Evolutionary conservation across 2,329 filamentous ascomycete species (phyloP), one percentile per base, ranked within the genome.

Genomic region (Colletotrichum chrysophilum): DNA sequence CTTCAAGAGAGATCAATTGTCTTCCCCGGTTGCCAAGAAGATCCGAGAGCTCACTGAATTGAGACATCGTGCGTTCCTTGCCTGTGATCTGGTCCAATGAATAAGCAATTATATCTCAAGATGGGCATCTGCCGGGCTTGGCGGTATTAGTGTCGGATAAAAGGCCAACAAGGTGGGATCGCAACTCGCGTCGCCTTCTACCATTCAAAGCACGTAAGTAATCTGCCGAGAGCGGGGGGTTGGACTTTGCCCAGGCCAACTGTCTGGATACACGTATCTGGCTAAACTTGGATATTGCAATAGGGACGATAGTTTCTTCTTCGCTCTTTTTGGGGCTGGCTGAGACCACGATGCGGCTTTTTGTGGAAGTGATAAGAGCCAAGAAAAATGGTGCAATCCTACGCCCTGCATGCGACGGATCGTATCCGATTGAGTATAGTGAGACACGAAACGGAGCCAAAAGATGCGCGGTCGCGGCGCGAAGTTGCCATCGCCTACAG

Each of bases 311-410:
- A 30, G 21, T 43, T 60, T 28, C 36, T 62, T 32, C 7, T 18
- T 62, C 26, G 14, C 9, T 48, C 28, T 8, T 24, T 60, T 69
- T 16, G 56, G 32, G 24, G 68, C 16, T 52, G 66, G 38, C 43
- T 68, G 48, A 18, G 48, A 60, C 21, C 18, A 70, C n/a, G 67
- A 70, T 62, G 55, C n/a, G 56, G 30, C 65, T 73, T 64, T 52
- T 76, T 72, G 18, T 34, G 70, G 74, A 69, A 73, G 65, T 73
- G 74, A 76, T 76, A 60, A 65, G 70, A 55, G 74, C 70, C 64
- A 74, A 73, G 74, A n/a, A 58, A 48, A 64, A 48, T 75, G 58
- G 56, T 69, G 74, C 70, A 58, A 73, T 66, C 48, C 74, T n/a
- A 13, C 64, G 64, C 58, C 43, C 65, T 76, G 64, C 70, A 69